Percentiles rank a stretch among this genome's conserved stretches.
Conservation (phyloP, 1,284 basidiomycete species). For the Puccinia horiana region DNA sequence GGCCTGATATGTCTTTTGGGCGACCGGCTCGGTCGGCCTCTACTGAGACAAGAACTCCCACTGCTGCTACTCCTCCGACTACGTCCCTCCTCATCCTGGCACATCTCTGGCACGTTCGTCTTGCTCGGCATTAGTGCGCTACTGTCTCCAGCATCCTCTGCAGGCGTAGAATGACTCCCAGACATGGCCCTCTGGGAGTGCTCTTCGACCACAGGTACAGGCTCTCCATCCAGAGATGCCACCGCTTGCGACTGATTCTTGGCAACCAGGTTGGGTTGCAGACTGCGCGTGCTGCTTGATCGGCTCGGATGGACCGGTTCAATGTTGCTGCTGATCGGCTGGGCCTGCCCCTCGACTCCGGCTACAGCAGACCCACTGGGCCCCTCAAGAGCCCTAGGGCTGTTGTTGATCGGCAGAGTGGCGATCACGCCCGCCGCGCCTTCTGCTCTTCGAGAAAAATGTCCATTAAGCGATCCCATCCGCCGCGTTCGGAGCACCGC, state of each 20-base stretch:
- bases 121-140: not conserved
- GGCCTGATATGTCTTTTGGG: not conserved
- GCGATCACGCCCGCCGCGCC: not conserved
- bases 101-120: not conserved
- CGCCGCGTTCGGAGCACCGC: constrained; percentile 33
- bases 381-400: not conserved
- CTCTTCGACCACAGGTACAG: not conserved
- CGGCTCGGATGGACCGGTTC: not conserved
- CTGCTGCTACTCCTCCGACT: not conserved
- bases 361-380: not conserved
- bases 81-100: not conserved
- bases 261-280: not conserved
- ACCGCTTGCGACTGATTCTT: not conserved
- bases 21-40: not conserved
- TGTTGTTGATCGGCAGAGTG: not conserved
- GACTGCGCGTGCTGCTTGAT: not conserved
- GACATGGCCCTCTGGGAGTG: not conserved
- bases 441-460: constrained; percentile 1
- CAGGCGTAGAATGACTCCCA: not conserved
- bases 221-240: not conserved
- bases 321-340: not conserved
- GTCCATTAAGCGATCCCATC: constrained; percentile 33
- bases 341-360: not conserved
- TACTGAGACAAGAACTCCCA: not conserved
- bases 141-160: not conserved